phyloP scores from a whole-genome alignment of 257 asterid genomes.

The Solanum clarkiae region DNA sequence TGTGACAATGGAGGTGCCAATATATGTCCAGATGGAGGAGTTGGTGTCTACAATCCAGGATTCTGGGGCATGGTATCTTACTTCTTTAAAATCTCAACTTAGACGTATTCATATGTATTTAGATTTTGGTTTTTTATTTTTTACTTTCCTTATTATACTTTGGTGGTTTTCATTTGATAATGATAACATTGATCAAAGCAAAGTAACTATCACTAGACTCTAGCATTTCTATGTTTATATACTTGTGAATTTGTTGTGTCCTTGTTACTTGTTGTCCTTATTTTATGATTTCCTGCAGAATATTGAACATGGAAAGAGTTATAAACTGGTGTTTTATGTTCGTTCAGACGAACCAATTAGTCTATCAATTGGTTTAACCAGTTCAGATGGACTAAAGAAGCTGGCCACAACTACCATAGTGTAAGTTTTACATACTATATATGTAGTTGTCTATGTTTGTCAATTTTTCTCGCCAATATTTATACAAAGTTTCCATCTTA shows the following conservation, averaged over 20 bases:
- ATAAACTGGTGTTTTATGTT: slow-evolving; percentile 59
- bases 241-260: background rate
- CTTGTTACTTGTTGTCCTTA: background rate
- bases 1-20: slow-evolving; percentile 41
- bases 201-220: background rate
- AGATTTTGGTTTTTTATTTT: background rate
- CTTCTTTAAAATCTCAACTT: background rate
- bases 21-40: slow-evolving; percentile 75
- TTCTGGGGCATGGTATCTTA: slow-evolving; percentile 93
- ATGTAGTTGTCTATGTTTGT: background rate
- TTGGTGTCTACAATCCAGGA: slow-evolving; percentile 91
- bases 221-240: background rate
- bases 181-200: background rate
- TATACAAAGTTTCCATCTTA: background rate
- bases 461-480: background rate
- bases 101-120: background rate
- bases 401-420: slow-evolving; percentile 44
- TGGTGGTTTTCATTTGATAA: background rate
- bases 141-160: background rate
- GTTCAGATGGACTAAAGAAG: slow-evolving; percentile 44
- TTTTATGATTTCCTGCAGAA: slow-evolving; percentile 36
- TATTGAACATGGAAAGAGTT: slow-evolving; percentile 70
- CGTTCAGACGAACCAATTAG: slow-evolving; percentile 50
- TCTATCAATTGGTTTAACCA: slow-evolving; percentile 51
- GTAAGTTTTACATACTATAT: slow-evolving; percentile 26